These are phyloP conservation scores for Amphirosellinia nigrospora DNA, from an alignment of 495 filamentous ascomycete genomes.

Conservation along the genomic window DNA sequence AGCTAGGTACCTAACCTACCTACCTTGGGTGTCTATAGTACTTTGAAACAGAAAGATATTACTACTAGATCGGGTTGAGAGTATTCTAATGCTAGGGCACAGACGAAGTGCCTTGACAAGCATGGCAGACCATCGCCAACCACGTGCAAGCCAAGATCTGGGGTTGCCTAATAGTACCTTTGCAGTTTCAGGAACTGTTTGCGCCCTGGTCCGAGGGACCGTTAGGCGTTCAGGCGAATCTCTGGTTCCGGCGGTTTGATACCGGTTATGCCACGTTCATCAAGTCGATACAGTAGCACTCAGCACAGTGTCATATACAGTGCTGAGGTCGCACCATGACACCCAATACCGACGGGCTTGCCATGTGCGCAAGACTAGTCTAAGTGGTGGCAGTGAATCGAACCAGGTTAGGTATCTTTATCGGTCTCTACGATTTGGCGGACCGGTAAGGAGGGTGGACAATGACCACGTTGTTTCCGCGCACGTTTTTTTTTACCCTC, in stretches of 20 bases:
- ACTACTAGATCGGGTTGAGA: background rate
- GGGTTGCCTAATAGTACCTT: background rate
- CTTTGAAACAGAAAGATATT: background rate
- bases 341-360: slow-evolving; percentile 17
- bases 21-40: background rate
- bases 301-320: background rate
- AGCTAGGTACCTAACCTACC: background rate
- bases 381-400: background rate
- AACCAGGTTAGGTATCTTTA: slow-evolving; percentile 11
- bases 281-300: background rate
- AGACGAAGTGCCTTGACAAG: background rate
- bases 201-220: background rate
- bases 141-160: slow-evolving; percentile 5
- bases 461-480: slow-evolving; percentile 14
- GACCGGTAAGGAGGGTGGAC: slow-evolving; percentile 6
- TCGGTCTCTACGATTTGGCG: slow-evolving; percentile 1
- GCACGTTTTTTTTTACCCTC: slow-evolving; percentile 23
- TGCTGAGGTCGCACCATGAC: background rate
- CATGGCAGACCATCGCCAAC: background rate
- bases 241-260: background rate
- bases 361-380: slow-evolving; percentile 20
- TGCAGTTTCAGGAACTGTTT: background rate
- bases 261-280: background rate
- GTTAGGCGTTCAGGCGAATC: background rate
- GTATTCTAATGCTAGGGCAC: background rate